Base-by-base conservation (phyloP, 2,329 filamentous ascomycete genomes). In the Fusarium sp. region DNA sequence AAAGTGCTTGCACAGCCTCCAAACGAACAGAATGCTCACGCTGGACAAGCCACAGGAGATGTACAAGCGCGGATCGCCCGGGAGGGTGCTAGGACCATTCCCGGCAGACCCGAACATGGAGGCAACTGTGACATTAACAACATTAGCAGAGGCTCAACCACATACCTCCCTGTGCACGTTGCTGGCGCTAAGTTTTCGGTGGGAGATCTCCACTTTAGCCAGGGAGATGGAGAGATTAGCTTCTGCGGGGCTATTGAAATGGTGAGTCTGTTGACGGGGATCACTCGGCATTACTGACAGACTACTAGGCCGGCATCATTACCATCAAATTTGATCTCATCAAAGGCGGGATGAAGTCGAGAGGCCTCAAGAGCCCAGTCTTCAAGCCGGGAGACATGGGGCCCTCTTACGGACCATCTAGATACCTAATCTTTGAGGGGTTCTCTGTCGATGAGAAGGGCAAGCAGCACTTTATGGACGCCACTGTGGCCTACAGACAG, bases 111-210 rank as follows among this genome's bases (percentile, higher is more conserved):
- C 0, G 94, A 97, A 75, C 92, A 97, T 73, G 95, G 95, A 13
- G 95, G 94, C 0, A 97, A 97, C 75, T 96, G 94, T 77, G 94
- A 97, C 72, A 96, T 97, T 80, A 97, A 97, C 83, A 96, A 96
- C 74, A 84, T 97, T 31, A 92, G 88, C 2, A 85, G 93, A 7
- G 94, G 93, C 2, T 91, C 87, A 62, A 95, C 95, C 77, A 92
- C 97, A 0, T 97, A 94, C 78, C 86, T 97, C 1, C 95, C 95
- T 0, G 92, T 98, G 0, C 94, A 97, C 75, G 93, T 98, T 6
- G 82, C 87, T 0, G 95, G 95, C 0, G 95, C 94, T 46, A 97
- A 97, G 77, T 97, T 97, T 81, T 92, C 89, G 44, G 95, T 97
- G 1, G 95, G 95, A 12, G 95, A 97, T 77, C 82, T 97, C 37